These are phyloP conservation scores for Przewalskia tangutica DNA, from an alignment of 257 asterid genomes.

Conservation along the genomic window DNA sequence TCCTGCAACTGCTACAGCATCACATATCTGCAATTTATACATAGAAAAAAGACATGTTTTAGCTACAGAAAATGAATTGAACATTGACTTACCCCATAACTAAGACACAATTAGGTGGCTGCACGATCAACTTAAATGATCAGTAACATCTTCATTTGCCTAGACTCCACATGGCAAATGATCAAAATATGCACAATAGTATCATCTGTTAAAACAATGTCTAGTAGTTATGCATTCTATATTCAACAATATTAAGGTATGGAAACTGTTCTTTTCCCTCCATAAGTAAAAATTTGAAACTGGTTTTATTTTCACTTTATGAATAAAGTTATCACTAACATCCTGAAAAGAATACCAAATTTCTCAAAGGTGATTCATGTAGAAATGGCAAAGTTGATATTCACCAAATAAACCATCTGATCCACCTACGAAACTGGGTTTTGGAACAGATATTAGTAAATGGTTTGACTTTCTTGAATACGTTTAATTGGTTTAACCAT, in stretches of 20 bases:
- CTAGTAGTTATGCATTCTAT: neutral
- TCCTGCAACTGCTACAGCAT: slow-evolving; percentile 98
- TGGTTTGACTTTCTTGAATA: neutral
- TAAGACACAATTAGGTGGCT: neutral
- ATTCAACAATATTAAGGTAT: neutral
- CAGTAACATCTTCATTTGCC: neutral
- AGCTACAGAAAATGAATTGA: neutral
- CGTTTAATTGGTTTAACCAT: neutral
- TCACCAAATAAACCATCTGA: neutral
- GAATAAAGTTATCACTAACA: neutral
- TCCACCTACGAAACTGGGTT: neutral
- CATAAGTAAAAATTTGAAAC: neutral
- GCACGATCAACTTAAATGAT: neutral
- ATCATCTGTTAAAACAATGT: neutral
- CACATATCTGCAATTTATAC: slow-evolving; percentile 69
- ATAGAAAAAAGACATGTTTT: neutral
- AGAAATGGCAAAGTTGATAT: neutral
- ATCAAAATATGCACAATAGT: neutral
- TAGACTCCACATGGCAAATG: neutral
- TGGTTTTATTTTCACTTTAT: neutral
- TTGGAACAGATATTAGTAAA: neutral
- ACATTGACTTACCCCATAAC: neutral
- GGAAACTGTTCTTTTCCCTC: neutral
- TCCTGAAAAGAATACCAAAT: neutral
- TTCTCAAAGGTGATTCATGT: neutral